phyloP scores from a whole-genome alignment of 2,329 filamentous ascomycete species.

The Penicillium hordei region DNA sequence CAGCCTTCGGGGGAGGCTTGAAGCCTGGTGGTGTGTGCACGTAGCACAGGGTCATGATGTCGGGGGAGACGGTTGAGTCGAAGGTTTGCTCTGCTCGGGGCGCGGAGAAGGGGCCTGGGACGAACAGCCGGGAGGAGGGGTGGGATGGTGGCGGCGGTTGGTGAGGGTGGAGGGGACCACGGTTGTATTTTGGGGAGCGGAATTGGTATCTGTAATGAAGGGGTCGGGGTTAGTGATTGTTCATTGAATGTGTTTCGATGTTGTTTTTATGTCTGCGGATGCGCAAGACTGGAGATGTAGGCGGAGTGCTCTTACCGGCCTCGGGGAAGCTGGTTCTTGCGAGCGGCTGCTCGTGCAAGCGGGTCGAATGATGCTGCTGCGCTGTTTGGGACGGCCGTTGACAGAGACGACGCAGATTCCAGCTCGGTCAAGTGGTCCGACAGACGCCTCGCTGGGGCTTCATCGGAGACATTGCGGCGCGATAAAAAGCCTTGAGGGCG shows the following conservation, averaged over 20 bases:
- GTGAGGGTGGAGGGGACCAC: constrained; percentile 88
- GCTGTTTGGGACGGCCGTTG: constrained; percentile 39
- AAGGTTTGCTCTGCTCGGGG: constrained; percentile 89
- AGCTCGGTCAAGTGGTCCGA: constrained; percentile 44
- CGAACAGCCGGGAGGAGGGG: constrained; percentile 81
- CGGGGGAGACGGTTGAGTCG: constrained; percentile 78
- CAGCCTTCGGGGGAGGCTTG: constrained; percentile 54
- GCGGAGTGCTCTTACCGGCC: constrained; percentile 49
- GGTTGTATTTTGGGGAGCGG: constrained; percentile 90
- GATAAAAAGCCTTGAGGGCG: constrained; percentile 34
- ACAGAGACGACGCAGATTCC: constrained; percentile 50
- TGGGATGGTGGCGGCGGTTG: constrained; percentile 85
- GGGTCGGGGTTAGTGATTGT: constrained; percentile 8
- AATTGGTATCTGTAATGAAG: constrained; percentile 74
- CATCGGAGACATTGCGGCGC: constrained; percentile 50
- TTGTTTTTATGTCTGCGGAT: neutral
- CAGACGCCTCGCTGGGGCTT: constrained; percentile 35
- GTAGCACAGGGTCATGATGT: constrained; percentile 87
- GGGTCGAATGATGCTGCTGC: constrained; percentile 52
- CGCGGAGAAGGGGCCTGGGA: constrained; percentile 85
- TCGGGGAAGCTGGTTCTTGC: constrained; percentile 48
- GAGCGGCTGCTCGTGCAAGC: constrained; percentile 46
- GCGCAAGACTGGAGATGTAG: constrained; percentile 1
- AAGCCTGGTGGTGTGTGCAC: constrained; percentile 80
- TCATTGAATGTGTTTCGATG: neutral